A percentile compares a stretch with the other conserved stretches of the same genome.
These are phyloP conservation scores for Mikania micrantha DNA, from an alignment of 129 eudicot species.

Conservation along the genomic window DNA sequence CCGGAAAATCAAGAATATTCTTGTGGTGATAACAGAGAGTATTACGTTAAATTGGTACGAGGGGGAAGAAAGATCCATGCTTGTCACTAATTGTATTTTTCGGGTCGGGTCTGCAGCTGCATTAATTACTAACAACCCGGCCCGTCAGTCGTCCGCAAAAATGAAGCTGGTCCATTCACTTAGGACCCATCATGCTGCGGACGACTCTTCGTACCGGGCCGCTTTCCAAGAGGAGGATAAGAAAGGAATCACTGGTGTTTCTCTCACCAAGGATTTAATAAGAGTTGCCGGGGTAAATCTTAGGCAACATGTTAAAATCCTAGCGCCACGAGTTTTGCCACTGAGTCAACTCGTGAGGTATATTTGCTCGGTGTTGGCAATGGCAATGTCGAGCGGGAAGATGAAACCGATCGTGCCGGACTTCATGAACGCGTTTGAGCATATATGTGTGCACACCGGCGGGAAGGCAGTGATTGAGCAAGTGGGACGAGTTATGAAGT, in stretches of 20 bases:
- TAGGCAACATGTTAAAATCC: slow-evolving; percentile 43
- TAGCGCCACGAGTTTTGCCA: slow-evolving; percentile 69
- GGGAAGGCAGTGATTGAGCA: slow-evolving; percentile 87
- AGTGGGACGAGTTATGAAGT: slow-evolving; percentile 45
- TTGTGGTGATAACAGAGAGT: slow-evolving; percentile 60
- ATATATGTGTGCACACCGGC: slow-evolving; percentile 77
- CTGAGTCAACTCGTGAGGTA: slow-evolving; percentile 46
- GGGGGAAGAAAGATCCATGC: slow-evolving; percentile 64
- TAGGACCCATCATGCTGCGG: slow-evolving; percentile 77
- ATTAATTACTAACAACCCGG: slow-evolving; percentile 47
- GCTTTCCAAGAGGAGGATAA: slow-evolving; percentile 76
- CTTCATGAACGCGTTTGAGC: slow-evolving; percentile 64
- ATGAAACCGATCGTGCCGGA: slow-evolving; percentile 59
- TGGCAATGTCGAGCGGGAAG: slow-evolving; percentile 18
- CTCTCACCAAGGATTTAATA: slow-evolving; percentile 62
- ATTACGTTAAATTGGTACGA: slow-evolving; percentile 68
- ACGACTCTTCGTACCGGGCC: slow-evolving; percentile 49
- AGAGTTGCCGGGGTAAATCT: slow-evolving; percentile 62
- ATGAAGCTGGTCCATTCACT: slow-evolving; percentile 54
- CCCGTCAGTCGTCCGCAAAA: slow-evolving; percentile 37
- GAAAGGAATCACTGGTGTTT: slow-evolving; percentile 55
- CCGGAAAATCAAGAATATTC: slow-evolving; percentile 41
- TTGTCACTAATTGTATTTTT: slow-evolving; percentile 68
- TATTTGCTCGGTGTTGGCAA: slow-evolving; percentile 19
- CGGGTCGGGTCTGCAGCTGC: slow-evolving; percentile 83